phyloP scores from a whole-genome alignment of 495 filamentous ascomycete species.

The Lophiostoma macrostomum region DNA sequence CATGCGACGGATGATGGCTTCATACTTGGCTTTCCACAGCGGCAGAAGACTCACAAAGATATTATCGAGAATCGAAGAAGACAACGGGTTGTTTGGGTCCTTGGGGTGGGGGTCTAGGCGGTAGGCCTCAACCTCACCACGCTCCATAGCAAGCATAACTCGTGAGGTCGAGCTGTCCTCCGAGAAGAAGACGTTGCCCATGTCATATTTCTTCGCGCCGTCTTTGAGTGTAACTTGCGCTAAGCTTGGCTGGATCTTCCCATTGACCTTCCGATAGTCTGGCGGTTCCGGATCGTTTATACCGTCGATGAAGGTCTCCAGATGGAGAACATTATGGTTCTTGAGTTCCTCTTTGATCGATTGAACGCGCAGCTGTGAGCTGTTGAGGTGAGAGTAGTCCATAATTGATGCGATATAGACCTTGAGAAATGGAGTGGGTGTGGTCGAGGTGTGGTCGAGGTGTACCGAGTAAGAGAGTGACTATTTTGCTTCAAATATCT shows the following conservation, averaged over 20 bases:
- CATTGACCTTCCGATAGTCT: slow-evolving; percentile 6
- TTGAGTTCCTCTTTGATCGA: slow-evolving; percentile 7
- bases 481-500: too few species aligned
- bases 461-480: neutral
- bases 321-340: neutral
- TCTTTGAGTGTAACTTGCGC: neutral
- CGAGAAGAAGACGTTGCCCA: slow-evolving; percentile 14
- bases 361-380: slow-evolving; percentile 6
- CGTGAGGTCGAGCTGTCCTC: neutral
- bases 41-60: neutral
- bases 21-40: slow-evolving; percentile 10
- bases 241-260: neutral
- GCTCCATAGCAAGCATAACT: neutral
- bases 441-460: neutral
- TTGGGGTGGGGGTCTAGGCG: neutral
- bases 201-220: neutral
- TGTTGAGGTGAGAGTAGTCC: slow-evolving; percentile 4
- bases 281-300: slow-evolving; percentile 9
- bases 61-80: neutral
- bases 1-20: neutral
- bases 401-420: neutral
- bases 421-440: neutral
- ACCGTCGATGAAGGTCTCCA: slow-evolving; percentile 21
- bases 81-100: neutral
- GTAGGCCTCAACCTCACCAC: neutral